A percentile compares a stretch with the other conserved stretches of the same genome.
Evolutionary conservation across 2,329 filamentous ascomycete genomes (phyloP).

Genomic region (Venturia asperata): DNA sequence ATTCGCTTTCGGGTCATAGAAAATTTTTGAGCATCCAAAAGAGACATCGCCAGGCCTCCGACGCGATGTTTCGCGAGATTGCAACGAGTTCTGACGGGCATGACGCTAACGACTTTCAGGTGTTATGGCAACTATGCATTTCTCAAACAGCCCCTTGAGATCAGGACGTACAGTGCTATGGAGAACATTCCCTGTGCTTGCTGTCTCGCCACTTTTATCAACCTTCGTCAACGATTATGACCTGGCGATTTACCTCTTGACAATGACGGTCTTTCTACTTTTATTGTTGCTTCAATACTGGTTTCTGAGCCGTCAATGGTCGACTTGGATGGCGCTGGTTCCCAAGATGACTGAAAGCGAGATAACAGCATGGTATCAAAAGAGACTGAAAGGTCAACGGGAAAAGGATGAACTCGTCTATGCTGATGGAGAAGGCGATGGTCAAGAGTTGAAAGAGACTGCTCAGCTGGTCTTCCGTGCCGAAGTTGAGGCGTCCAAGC

Average conservation of each 20-base stretch:
- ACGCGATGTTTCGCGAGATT: background rate
- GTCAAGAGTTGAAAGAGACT: slow-evolving; percentile 4
- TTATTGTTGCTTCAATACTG: slow-evolving; percentile 1
- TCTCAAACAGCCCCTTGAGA: background rate
- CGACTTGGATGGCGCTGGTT: slow-evolving; percentile 3
- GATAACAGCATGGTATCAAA: slow-evolving; percentile 2
- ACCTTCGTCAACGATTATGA: slow-evolving; percentile 9
- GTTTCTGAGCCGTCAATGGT: slow-evolving; percentile 4
- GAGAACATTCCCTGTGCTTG: slow-evolving; percentile 11
- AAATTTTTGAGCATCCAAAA: background rate
- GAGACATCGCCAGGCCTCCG: no score
- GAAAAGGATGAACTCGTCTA: background rate
- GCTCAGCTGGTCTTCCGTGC: slow-evolving; percentile 5
- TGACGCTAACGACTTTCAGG: background rate
- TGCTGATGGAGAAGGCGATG: background rate
- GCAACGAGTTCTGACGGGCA: background rate
- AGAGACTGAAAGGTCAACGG: background rate
- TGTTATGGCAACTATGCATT: slow-evolving; percentile 14
- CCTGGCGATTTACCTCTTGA: slow-evolving; percentile 8
- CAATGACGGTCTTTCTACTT: background rate
- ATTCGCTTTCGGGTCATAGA: background rate
- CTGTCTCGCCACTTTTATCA: slow-evolving; percentile 7
- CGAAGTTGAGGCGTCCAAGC: background rate
- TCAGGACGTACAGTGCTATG: slow-evolving; percentile 13
- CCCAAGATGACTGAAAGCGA: slow-evolving; percentile 9